These are phyloP conservation scores for Huiozyma sinensis DNA, from an alignment of 805 yeast genomes.

Conservation along the genomic window DNA sequence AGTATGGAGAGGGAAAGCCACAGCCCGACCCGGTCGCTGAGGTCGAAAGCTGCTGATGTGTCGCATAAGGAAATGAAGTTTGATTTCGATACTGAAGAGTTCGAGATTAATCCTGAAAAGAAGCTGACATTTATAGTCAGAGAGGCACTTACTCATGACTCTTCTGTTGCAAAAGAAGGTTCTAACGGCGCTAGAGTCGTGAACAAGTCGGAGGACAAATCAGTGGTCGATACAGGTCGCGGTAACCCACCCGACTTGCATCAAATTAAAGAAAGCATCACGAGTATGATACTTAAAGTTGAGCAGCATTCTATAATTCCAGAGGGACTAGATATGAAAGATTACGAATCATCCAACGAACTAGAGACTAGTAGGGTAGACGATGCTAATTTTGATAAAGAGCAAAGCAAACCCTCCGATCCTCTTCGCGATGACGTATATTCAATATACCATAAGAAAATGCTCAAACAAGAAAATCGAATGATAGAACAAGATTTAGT, in stretches of 20 bases:
- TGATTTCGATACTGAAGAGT: conserved; percentile 28
- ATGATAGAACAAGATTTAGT: conserved; percentile 42
- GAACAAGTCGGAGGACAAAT: background rate
- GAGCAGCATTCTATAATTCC: background rate
- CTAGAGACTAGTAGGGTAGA: too few relatives aligned
- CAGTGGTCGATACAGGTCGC: background rate
- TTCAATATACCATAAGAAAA: conserved; percentile 41
- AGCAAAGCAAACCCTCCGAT: conserved; percentile 21
- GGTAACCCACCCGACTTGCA: background rate
- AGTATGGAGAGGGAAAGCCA: too few relatives aligned
- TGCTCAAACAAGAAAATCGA: conserved; percentile 55
- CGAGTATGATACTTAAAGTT: background rate
- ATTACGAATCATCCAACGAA: too few relatives aligned
- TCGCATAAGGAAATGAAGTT: conserved; percentile 19
- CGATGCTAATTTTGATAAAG: background rate
- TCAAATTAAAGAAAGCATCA: background rate
- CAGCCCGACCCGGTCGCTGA: conserved; percentile 4
- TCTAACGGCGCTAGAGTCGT: background rate
- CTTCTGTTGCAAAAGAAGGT: too few relatives aligned
- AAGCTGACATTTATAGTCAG: conserved; percentile 5
- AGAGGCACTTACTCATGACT: background rate
- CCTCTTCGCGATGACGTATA: conserved; percentile 39
- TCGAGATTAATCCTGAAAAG: conserved; percentile 13
- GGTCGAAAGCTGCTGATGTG: conserved; percentile 9
- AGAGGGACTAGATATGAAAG: background rate